These are phyloP conservation scores for Mangifera indica DNA, from an alignment of 345 rosid genomes.

Conservation along the genomic window DNA sequence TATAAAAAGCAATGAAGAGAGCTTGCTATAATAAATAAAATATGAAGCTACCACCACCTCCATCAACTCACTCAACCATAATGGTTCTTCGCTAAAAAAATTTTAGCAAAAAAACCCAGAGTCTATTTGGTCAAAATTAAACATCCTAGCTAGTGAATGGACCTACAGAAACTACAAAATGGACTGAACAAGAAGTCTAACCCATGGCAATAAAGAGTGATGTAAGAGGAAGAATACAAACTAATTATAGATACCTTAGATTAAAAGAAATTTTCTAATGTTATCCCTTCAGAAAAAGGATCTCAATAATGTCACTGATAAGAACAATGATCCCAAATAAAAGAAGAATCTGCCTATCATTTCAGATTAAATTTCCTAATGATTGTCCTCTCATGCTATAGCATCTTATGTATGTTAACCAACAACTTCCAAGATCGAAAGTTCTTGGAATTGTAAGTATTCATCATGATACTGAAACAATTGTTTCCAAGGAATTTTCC, in stretches of 20 bases:
- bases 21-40: constrained; percentile 12
- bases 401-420: neutral
- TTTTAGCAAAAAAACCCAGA: neutral
- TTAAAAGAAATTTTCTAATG: neutral
- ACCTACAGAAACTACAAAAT: neutral
- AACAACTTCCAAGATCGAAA: neutral
- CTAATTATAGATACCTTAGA: neutral
- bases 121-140: neutral
- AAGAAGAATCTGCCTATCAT: neutral
- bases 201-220: neutral
- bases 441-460: neutral
- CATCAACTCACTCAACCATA: constrained; percentile 5
- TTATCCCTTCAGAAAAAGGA: neutral
- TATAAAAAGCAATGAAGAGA: constrained; percentile 4
- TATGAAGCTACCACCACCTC: neutral
- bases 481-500: too few species aligned
- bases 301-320: neutral
- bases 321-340: neutral
- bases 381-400: neutral
- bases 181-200: neutral
- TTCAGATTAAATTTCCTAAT: neutral
- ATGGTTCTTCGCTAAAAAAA: neutral
- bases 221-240: neutral
- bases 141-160: neutral
- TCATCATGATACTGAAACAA: neutral